Evolutionary conservation across 768 basidiomycete genomes (phyloP).

Genomic region (Mycena leptocephala): DNA sequence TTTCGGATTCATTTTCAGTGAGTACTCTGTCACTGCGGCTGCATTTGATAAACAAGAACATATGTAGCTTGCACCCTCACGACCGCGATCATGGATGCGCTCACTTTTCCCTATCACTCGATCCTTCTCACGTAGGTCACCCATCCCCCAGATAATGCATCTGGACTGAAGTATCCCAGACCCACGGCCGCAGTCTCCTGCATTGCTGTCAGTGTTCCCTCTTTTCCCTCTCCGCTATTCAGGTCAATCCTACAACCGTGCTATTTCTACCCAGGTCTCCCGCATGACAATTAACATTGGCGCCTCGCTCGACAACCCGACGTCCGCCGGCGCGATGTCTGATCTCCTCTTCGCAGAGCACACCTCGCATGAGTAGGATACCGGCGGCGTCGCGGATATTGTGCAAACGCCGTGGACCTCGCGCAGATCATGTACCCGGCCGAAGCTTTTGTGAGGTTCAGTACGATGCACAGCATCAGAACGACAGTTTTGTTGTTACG

Average conservation of each 20-base stretch:
- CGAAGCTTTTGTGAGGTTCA: no score
- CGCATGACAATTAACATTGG: constrained; percentile 37
- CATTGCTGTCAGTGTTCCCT: constrained; percentile 19
- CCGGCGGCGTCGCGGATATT: no score
- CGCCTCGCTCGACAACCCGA: neutral
- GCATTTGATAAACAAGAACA: neutral
- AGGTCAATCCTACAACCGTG: neutral
- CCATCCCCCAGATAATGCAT: neutral
- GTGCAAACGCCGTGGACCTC: no score
- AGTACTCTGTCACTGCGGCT: neutral
- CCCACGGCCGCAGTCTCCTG: constrained; percentile 29
- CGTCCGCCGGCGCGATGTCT: neutral
- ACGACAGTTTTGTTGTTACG: no score
- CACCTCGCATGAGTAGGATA: no score
- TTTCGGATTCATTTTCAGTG: constrained; percentile 34
- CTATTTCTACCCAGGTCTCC: constrained; percentile 15
- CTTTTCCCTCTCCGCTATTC: neutral
- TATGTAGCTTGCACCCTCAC: constrained; percentile 17
- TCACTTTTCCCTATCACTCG: constrained; percentile 16
- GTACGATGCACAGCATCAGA: no score
- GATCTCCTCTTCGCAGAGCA: no score
- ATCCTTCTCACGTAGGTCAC: constrained; percentile 15
- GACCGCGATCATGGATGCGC: constrained; percentile 18
- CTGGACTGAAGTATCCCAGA: neutral
- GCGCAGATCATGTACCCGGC: no score